Conservation (phyloP, 164 flowering plant genomes). For the Tinospora cordifolia region DNA sequence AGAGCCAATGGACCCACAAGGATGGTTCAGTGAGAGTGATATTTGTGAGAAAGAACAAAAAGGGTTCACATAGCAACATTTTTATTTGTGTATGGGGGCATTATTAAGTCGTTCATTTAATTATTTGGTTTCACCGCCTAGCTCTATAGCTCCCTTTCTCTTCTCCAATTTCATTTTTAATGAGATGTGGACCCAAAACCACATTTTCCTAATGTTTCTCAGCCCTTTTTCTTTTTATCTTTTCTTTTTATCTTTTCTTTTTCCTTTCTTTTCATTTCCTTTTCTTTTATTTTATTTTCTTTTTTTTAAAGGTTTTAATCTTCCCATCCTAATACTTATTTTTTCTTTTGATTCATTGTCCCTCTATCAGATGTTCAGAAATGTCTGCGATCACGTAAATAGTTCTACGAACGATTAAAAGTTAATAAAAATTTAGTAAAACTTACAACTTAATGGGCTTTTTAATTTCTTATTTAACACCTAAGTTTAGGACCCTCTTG, state of each 20-base stretch:
- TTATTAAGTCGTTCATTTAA: neutral
- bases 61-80: neutral
- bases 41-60: neutral
- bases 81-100: neutral
- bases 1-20: neutral
- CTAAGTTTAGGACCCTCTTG: too few relatives aligned
- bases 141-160: neutral
- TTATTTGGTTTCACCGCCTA: neutral
- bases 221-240: neutral
- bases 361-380: too few relatives aligned
- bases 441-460: too few relatives aligned
- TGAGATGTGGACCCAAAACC: constrained; percentile 4
- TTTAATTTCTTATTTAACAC: too few relatives aligned
- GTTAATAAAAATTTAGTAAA: too few relatives aligned
- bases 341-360: too few relatives aligned
- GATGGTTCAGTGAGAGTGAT: neutral
- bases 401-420: too few relatives aligned
- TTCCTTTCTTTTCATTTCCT: too few relatives aligned
- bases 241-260: neutral
- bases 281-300: too few relatives aligned
- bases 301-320: too few relatives aligned
- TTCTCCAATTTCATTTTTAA: neutral
- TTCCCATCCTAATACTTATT: too few relatives aligned
- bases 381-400: too few relatives aligned
- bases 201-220: neutral